phyloP scores from a whole-genome alignment of 257 asterid genomes.

The Thymus quinquecostatus region DNA sequence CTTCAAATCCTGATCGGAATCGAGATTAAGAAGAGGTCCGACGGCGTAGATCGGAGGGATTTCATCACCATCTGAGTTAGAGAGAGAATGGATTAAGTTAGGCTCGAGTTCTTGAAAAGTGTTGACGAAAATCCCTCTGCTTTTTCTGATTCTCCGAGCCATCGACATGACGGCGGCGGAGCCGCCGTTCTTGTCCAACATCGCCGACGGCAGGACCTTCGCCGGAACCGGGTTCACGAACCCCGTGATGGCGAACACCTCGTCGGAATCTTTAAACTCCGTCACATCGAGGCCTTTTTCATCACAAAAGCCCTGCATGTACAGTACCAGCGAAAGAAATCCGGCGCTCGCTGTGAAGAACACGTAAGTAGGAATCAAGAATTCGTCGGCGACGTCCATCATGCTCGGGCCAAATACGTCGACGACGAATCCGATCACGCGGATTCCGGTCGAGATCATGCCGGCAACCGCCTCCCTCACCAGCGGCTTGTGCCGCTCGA shows the following conservation, averaged over 20 bases:
- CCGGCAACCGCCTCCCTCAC: constrained; percentile 39
- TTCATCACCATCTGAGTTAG: neutral
- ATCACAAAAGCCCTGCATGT: constrained; percentile 26
- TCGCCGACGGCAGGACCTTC: constrained; percentile 39
- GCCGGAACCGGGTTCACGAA: constrained; percentile 44
- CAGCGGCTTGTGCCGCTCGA: constrained; percentile 31
- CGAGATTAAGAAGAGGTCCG: constrained; percentile 46
- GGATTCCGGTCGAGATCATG: neutral
- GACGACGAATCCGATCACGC: constrained; percentile 40
- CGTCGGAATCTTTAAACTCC: constrained; percentile 27
- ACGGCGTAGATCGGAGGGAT: constrained; percentile 43
- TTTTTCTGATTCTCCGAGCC: constrained; percentile 12
- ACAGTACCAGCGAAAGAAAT: constrained; percentile 41
- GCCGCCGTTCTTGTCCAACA: constrained; percentile 10
- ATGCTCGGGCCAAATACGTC: constrained; percentile 51
- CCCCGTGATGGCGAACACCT: constrained; percentile 29
- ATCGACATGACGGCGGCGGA: neutral
- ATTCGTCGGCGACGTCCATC: constrained; percentile 53
- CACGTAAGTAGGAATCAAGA: constrained; percentile 43
- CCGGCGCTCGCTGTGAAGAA: constrained; percentile 54
- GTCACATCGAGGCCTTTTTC: constrained; percentile 19
- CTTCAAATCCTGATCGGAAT: neutral
- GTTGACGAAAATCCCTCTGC: constrained; percentile 48
- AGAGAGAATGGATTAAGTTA: constrained; percentile 33
- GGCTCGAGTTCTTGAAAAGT: constrained; percentile 52